Evolutionary conservation across 148 eudicot genomes (phyloP).

Genomic region (Camellia granthamiana): DNA sequence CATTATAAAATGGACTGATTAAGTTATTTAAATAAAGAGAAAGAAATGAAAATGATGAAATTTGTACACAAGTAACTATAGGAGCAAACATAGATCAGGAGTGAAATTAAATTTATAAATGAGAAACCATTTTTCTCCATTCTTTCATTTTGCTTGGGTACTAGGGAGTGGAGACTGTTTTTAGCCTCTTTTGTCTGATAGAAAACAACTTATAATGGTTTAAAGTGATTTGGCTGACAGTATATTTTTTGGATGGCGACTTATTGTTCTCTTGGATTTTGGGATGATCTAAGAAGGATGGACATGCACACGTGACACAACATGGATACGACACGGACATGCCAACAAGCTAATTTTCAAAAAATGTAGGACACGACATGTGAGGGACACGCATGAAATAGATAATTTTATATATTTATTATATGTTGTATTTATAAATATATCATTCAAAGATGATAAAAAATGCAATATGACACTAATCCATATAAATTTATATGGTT

Average conservation of each 20-base stretch:
- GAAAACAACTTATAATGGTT: neutral
- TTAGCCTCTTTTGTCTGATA: neutral
- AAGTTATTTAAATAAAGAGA: neutral
- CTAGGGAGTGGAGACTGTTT: neutral
- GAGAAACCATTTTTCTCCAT: neutral
- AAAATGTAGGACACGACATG: too few species aligned
- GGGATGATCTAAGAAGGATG: too few species aligned
- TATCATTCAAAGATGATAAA: too few species aligned
- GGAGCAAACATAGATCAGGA: neutral
- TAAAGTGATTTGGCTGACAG: neutral
- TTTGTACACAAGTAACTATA: neutral
- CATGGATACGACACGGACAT: too few species aligned
- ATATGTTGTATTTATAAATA: too few species aligned
- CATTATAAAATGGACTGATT: neutral
- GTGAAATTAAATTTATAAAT: neutral
- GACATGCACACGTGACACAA: too few species aligned
- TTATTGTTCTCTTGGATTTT: neutral
- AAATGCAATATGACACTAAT: too few species aligned
- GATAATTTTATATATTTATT: too few species aligned
- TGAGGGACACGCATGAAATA: too few species aligned
- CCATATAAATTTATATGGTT: too few species aligned
- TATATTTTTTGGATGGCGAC: neutral
- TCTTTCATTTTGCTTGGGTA: neutral
- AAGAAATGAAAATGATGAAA: neutral
- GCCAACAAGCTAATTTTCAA: too few species aligned